These are phyloP conservation scores for Sclerotinia minor DNA, from an alignment of 2,329 filamentous ascomycete genomes.

Conservation along the genomic window DNA sequence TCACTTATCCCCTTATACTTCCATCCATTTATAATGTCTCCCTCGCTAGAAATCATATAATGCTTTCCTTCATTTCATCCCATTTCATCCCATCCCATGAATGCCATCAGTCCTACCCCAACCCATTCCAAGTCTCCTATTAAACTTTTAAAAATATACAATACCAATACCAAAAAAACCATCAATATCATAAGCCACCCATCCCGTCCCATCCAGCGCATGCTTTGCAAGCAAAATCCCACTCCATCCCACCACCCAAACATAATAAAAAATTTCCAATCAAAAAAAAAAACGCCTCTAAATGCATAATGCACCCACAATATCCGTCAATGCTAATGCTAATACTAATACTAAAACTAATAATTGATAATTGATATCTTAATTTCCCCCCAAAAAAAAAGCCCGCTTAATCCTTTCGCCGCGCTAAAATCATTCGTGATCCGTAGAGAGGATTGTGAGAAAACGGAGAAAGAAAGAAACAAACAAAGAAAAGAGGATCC, in stretches of 20 bases:
- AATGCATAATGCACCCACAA: not conserved
- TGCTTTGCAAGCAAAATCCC: no score
- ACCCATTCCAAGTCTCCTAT: no score
- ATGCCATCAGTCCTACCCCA: not conserved
- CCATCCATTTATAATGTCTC: no score
- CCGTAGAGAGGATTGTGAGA: not conserved
- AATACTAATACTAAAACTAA: not conserved
- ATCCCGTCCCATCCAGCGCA: not conserved
- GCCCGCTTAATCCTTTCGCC: not conserved
- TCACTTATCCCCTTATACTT: no score
- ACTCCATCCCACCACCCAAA: no score
- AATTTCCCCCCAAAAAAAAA: no score
- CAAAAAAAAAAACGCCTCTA: constrained; percentile 11
- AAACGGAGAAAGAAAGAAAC: not conserved
- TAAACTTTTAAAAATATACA: constrained; percentile 16
- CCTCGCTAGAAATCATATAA: no score
- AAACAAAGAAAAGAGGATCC: no score
- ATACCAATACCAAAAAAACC: no score
- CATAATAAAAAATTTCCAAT: no score
- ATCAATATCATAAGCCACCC: not conserved
- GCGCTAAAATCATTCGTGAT: constrained; percentile 6
- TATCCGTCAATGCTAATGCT: not conserved
- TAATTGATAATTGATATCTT: not conserved
- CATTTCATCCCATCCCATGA: no score
- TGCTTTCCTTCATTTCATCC: not conserved